Evolutionary conservation across 139 green algal genomes (phyloP).

Genomic region (Picochlorum sp.): DNA sequence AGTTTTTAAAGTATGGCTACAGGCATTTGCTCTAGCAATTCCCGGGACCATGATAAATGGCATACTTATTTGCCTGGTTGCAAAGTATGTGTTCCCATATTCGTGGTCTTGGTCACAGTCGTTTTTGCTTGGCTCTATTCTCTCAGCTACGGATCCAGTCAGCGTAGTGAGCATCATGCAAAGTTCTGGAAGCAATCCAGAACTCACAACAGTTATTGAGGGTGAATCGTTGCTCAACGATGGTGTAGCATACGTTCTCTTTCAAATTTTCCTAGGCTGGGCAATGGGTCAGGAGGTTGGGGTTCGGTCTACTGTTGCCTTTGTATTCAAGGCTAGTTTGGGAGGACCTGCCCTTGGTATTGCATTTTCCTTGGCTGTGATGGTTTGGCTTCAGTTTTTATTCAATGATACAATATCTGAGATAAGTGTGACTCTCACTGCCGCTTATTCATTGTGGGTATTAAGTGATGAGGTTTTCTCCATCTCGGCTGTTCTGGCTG

Average conservation of each 20-base stretch:
- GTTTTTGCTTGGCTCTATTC: constrained; percentile 51
- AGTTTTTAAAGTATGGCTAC: too few relatives aligned
- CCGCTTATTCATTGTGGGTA: too few relatives aligned
- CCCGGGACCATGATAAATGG: constrained; percentile 45
- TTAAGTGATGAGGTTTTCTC: too few relatives aligned
- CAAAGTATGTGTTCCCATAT: constrained; percentile 51
- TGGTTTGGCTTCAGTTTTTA: too few relatives aligned
- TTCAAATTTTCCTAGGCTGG: constrained; percentile 36
- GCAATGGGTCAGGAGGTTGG: constrained; percentile 10
- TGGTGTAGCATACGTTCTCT: constrained; percentile 60
- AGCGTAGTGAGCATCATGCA: constrained; percentile 57
- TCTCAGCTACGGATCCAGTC: constrained; percentile 65
- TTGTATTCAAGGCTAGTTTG: constrained; percentile 35
- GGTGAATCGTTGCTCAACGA: constrained; percentile 75
- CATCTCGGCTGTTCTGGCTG: too few relatives aligned
- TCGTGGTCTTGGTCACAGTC: constrained; percentile 45
- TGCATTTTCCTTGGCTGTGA: too few relatives aligned
- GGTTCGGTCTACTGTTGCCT: constrained; percentile 16
- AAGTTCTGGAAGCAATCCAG: constrained; percentile 1
- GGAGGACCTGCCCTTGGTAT: constrained; percentile 34
- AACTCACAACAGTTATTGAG: constrained; percentile 11
- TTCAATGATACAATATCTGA: too few relatives aligned
- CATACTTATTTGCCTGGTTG: constrained; percentile 36
- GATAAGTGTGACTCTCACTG: too few relatives aligned
- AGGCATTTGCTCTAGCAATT: too few relatives aligned